Evolutionary conservation across 768 basidiomycete genomes (phyloP).

Genomic region (Mycena olivaceomarginata): DNA sequence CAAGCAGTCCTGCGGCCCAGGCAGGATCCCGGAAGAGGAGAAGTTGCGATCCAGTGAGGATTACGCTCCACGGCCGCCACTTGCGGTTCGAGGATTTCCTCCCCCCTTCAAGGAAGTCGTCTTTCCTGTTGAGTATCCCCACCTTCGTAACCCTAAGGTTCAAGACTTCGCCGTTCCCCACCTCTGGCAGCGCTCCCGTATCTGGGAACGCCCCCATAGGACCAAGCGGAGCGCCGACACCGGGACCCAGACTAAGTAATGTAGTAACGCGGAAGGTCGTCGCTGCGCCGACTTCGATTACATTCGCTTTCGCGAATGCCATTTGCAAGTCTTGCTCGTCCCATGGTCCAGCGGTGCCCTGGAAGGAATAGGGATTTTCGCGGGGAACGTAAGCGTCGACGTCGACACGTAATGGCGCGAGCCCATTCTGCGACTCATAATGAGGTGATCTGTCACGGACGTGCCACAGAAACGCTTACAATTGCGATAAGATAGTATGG

Average conservation of each 20-base stretch:
- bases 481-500: conserved; percentile 94
- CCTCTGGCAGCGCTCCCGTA: conserved; percentile 36
- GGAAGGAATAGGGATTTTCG: conserved; percentile 79
- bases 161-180: conserved; percentile 54
- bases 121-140: conserved; percentile 88
- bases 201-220: conserved; percentile 50
- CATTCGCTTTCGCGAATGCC: conserved; percentile 76
- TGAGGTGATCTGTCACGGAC: conserved; percentile 22
- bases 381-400: conserved; percentile 75
- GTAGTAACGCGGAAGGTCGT: conserved; percentile 60
- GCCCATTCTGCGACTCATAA: conserved; percentile 68
- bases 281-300: conserved; percentile 72
- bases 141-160: conserved; percentile 86
- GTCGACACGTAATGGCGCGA: conserved; percentile 82
- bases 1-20: conserved; percentile 69
- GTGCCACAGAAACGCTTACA: conserved; percentile 62
- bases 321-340: conserved; percentile 79
- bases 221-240: conserved; percentile 53
- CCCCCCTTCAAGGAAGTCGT: conserved; percentile 85
- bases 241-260: conserved; percentile 61
- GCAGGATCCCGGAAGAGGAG: conserved; percentile 89
- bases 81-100: conserved; percentile 86
- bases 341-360: conserved; percentile 81
- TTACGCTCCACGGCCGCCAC: conserved; percentile 91
- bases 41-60: conserved; percentile 93